phyloP scores from a whole-genome alignment of 208 protist species.

The Trypanosoma mega region DNA sequence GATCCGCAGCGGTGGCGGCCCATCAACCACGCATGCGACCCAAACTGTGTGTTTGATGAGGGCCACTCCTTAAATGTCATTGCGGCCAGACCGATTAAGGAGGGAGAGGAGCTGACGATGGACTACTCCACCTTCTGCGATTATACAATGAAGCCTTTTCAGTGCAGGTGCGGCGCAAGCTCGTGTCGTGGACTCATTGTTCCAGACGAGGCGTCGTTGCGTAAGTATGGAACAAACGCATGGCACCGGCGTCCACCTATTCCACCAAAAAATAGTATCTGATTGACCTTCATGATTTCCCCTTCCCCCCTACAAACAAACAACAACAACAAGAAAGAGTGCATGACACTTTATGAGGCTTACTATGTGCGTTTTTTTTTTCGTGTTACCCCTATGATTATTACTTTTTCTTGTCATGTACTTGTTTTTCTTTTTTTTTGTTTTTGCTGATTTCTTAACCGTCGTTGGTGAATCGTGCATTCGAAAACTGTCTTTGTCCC shows the following conservation, averaged over 20 bases:
- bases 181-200: slow-evolving; percentile 62
- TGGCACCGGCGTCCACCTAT: slow-evolving; percentile 59
- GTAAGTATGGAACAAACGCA: slow-evolving; percentile 59
- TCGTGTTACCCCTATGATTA: too few species aligned
- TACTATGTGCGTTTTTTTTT: too few species aligned
- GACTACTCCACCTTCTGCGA: slow-evolving; percentile 92
- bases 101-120: slow-evolving; percentile 81
- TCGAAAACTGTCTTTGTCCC: too few species aligned
- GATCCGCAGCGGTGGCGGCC: slow-evolving; percentile 75
- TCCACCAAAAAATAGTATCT: slow-evolving; percentile 1
- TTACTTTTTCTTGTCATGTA: too few species aligned
- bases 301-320: too few species aligned
- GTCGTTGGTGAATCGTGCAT: too few species aligned
- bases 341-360: neutral
- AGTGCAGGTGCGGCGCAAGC: slow-evolving; percentile 63
- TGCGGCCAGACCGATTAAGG: slow-evolving; percentile 57
- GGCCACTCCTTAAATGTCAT: slow-evolving; percentile 87
- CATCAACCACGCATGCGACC: slow-evolving; percentile 88
- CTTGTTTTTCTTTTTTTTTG: neutral
- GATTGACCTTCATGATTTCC: too few species aligned
- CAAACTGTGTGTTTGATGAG: slow-evolving; percentile 77
- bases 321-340: neutral
- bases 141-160: slow-evolving; percentile 81
- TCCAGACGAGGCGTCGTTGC: slow-evolving; percentile 47
- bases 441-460: slow-evolving; percentile 4